A percentile compares a stretch with the other conserved stretches of the same genome.
Conservation (phyloP, 768 basidiomycete species). For the Lanmaoa pseudosensibilis region DNA sequence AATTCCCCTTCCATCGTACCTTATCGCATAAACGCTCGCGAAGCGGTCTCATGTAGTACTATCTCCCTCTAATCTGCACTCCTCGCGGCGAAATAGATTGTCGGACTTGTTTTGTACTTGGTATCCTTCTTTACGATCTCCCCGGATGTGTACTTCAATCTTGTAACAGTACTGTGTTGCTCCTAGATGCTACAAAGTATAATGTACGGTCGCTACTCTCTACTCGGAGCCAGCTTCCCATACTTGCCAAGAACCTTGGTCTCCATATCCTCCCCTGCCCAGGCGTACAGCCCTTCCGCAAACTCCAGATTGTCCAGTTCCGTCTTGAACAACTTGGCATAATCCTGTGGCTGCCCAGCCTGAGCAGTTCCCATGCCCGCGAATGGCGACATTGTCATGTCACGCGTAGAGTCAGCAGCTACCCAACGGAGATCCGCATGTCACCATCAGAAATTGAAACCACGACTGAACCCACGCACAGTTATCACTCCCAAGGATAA, state of each 20-base stretch:
- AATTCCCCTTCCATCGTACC: slow-evolving; percentile 12
- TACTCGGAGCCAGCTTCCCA: slow-evolving; percentile 50
- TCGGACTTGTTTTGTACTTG: slow-evolving; percentile 13
- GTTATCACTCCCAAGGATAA: slow-evolving; percentile 88
- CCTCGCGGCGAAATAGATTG: slow-evolving; percentile 7
- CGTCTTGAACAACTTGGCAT: slow-evolving; percentile 82
- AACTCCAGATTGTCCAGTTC: slow-evolving; percentile 94
- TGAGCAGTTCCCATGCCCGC: slow-evolving; percentile 48
- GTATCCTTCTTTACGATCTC: slow-evolving; percentile 16
- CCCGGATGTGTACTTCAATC: slow-evolving; percentile 23
- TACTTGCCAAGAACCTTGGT: slow-evolving; percentile 75
- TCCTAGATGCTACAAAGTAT: slow-evolving; percentile 16
- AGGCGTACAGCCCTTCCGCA: slow-evolving; percentile 80
- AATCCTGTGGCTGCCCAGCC: slow-evolving; percentile 74
- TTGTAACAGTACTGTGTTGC: slow-evolving; percentile 26
- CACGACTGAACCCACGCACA: slow-evolving; percentile 47
- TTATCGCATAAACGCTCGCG: slow-evolving; percentile 25
- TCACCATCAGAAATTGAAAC: slow-evolving; percentile 16
- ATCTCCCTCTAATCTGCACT: slow-evolving; percentile 31
- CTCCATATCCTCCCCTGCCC: slow-evolving; percentile 83
- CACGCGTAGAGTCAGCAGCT: slow-evolving; percentile 81
- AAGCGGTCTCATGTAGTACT: slow-evolving; percentile 20
- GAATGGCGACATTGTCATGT: slow-evolving; percentile 72
- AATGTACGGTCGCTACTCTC: slow-evolving; percentile 24
- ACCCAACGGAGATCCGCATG: slow-evolving; percentile 13